phyloP scores from a whole-genome alignment of 1,284 basidiomycete species.

The Puccinia polysora region DNA sequence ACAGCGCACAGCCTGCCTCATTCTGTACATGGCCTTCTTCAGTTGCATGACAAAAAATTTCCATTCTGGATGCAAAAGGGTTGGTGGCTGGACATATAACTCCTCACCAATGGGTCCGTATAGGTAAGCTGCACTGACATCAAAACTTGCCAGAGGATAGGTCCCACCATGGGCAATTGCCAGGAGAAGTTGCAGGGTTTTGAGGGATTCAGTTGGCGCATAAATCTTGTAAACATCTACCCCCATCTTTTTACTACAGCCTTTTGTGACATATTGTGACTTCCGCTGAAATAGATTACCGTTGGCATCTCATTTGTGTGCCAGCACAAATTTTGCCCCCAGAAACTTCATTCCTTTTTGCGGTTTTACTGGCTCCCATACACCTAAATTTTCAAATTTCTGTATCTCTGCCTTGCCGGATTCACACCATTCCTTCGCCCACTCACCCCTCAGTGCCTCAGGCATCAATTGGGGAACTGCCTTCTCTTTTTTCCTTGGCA shows the following conservation, averaged over 20 bases:
- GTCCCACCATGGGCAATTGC: not conserved
- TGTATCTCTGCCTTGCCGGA: no score
- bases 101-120: conserved; percentile 6
- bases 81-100: conserved; percentile 3
- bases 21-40: conserved; percentile 31
- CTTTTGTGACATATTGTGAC: conserved; percentile 20
- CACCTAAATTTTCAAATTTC: no score
- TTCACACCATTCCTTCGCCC: no score
- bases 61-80: not conserved
- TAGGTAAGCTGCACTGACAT: conserved; percentile 19
- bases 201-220: conserved; percentile 9
- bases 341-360: no score
- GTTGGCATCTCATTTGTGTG: no score
- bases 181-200: not conserved
- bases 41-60: not conserved
- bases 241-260: conserved; percentile 7
- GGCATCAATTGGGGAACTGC: no score
- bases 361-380: no score
- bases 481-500: no score
- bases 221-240: conserved; percentile 13
- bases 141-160: not conserved
- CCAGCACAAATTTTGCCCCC: no score
- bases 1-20: not conserved
- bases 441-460: no score
- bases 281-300: no score